phyloP scores from a whole-genome alignment of 257 asterid species.

The Misopates orontium region DNA sequence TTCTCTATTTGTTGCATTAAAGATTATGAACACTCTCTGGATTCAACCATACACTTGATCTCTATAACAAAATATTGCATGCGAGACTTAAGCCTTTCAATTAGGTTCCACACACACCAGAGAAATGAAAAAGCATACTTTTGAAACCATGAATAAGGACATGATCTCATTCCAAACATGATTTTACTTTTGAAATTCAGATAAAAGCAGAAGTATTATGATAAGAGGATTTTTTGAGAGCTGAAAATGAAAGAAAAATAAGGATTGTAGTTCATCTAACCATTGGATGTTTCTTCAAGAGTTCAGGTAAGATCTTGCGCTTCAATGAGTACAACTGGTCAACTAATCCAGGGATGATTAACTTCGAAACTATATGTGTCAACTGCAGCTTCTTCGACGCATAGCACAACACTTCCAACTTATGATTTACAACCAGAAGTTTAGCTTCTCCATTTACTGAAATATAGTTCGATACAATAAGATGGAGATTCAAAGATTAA shows the following conservation, averaged over 20 bases:
- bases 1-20: slow-evolving; percentile 10
- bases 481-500: slow-evolving; percentile 21
- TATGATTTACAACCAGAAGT: slow-evolving; percentile 64
- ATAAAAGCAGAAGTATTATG: background rate
- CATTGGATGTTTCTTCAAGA: slow-evolving; percentile 60
- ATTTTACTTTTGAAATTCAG: background rate
- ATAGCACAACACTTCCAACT: slow-evolving; percentile 75
- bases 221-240: background rate
- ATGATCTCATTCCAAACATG: too few species aligned
- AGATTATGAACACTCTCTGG: slow-evolving; percentile 2
- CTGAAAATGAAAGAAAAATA: slow-evolving; percentile 7
- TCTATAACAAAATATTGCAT: background rate
- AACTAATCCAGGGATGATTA: slow-evolving; percentile 81
- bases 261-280: slow-evolving; percentile 40
- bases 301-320: slow-evolving; percentile 58
- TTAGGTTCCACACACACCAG: slow-evolving; percentile 13
- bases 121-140: background rate
- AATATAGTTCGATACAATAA: slow-evolving; percentile 23
- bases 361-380: slow-evolving; percentile 55
- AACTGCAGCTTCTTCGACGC: slow-evolving; percentile 64
- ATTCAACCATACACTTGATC: background rate
- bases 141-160: too few species aligned
- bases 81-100: slow-evolving; percentile 4
- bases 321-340: slow-evolving; percentile 70
- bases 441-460: slow-evolving; percentile 73